phyloP scores from a whole-genome alignment of 202 grass and related monocot species.

The Alloteropsis angusta region DNA sequence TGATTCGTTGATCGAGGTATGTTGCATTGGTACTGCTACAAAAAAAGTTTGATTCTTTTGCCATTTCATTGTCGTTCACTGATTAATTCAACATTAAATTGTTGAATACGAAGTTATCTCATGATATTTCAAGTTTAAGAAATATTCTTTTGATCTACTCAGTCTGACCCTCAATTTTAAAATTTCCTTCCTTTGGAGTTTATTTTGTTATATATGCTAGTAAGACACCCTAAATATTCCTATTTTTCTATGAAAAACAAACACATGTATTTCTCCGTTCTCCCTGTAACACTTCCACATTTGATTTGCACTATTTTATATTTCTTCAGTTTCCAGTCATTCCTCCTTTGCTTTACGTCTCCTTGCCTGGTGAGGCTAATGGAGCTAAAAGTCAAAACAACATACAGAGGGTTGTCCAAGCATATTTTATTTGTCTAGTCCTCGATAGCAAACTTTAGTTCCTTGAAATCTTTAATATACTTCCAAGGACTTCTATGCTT shows the following conservation, averaged over 20 bases:
- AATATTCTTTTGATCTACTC: not conserved
- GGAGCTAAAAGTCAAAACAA: not conserved
- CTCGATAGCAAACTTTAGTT: not conserved
- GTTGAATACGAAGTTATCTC: slow-evolving; percentile 20
- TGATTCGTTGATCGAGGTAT: slow-evolving; percentile 56
- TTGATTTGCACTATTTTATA: slow-evolving; percentile 4
- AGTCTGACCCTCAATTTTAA: not conserved
- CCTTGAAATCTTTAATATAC: not conserved
- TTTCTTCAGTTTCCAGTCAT: not conserved
- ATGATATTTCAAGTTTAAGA: slow-evolving; percentile 1
- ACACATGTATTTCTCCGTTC: not conserved
- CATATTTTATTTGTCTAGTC: not conserved
- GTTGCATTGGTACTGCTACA: not conserved
- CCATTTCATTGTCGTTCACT: not conserved
- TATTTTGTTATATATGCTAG: not conserved
- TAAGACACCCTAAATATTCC: not conserved
- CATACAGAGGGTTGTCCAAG: not conserved
- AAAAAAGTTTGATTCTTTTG: not conserved
- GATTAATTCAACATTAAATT: slow-evolving; percentile 12
- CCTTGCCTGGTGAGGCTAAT: not conserved
- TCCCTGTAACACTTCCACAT: not conserved
- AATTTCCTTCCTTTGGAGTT: not conserved
- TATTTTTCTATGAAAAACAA: not conserved
- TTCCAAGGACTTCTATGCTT: not conserved
- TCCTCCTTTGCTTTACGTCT: not conserved